Conservation (phyloP, 768 basidiomycete genomes). For the Trametes meyenii region DNA sequence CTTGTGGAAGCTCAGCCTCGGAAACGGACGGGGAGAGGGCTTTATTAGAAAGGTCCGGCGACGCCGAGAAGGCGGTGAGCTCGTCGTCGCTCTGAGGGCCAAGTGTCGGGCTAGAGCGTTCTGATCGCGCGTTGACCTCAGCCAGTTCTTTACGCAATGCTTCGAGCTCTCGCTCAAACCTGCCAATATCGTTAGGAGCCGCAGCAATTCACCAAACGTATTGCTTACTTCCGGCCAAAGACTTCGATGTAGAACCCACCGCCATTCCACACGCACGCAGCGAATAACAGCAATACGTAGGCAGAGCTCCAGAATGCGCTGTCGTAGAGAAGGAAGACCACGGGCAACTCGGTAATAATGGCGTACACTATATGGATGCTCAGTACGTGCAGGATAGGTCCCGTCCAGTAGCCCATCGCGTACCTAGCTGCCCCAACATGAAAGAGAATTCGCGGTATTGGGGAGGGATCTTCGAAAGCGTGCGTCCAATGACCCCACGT, state of each 20-base stretch:
- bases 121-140: conserved; percentile 60
- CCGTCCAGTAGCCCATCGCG: conserved; percentile 25
- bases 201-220: neutral
- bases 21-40: conserved; percentile 29
- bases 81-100: conserved; percentile 45
- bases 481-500: conserved; percentile 77
- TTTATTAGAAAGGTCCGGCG: conserved; percentile 36
- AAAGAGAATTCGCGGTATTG: conserved; percentile 71
- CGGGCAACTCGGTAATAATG: conserved; percentile 83
- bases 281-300: conserved; percentile 81
- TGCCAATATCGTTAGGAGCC: conserved; percentile 36
- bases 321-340: conserved; percentile 82
- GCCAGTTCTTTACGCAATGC: conserved; percentile 89
- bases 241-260: conserved; percentile 96
- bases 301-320: conserved; percentile 74
- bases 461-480: conserved; percentile 60
- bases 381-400: neutral
- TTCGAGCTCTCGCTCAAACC: conserved; percentile 92
- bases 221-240: conserved; percentile 89
- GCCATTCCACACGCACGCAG: conserved; percentile 94
- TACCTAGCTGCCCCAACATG: conserved; percentile 84
- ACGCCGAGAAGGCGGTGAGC: conserved; percentile 41
- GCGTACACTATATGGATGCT: conserved; percentile 67
- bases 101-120: conserved; percentile 51
- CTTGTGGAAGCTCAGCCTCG: conserved; percentile 26